Conservation (phyloP, 306 rosid genomes). For the Begonia masoniana region DNA sequence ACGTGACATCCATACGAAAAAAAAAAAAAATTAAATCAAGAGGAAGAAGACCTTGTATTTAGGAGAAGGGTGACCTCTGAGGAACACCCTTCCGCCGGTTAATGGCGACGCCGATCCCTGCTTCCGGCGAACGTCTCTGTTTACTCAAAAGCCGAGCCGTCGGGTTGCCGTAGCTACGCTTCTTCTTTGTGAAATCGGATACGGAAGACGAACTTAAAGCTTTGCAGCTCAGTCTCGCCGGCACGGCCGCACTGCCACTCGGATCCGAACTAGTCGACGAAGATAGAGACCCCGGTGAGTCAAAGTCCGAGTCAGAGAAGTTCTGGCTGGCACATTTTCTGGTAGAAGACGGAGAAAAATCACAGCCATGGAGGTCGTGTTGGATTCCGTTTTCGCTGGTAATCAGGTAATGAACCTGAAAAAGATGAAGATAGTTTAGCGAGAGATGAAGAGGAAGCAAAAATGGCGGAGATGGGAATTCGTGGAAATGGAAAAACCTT, state of each 20-base stretch:
- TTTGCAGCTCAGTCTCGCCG: constrained; percentile 25
- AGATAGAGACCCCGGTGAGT: constrained; percentile 48
- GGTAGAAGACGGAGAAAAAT: too few relatives aligned
- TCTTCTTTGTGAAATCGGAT: constrained; percentile 53
- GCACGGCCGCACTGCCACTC: neutral
- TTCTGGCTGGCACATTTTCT: too few relatives aligned
- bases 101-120: constrained; percentile 28
- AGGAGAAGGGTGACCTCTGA: constrained; percentile 74
- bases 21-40: too few relatives aligned
- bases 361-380: constrained; percentile 41
- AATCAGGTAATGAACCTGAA: constrained; percentile 54
- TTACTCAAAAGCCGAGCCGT: constrained; percentile 21
- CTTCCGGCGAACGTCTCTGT: constrained; percentile 29
- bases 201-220: constrained; percentile 50
- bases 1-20: too few relatives aligned
- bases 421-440: constrained; percentile 1
- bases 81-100: constrained; percentile 67
- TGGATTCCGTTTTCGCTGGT: constrained; percentile 36
- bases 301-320: constrained; percentile 54
- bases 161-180: constrained; percentile 23
- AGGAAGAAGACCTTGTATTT: constrained; percentile 9
- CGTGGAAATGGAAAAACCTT: constrained; percentile 30
- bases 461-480: neutral
- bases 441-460: too few relatives aligned
- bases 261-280: constrained; percentile 64